These are phyloP conservation scores for Trichosanthes truncata DNA, from an alignment of 306 rosid genomes.

Conservation along the genomic window DNA sequence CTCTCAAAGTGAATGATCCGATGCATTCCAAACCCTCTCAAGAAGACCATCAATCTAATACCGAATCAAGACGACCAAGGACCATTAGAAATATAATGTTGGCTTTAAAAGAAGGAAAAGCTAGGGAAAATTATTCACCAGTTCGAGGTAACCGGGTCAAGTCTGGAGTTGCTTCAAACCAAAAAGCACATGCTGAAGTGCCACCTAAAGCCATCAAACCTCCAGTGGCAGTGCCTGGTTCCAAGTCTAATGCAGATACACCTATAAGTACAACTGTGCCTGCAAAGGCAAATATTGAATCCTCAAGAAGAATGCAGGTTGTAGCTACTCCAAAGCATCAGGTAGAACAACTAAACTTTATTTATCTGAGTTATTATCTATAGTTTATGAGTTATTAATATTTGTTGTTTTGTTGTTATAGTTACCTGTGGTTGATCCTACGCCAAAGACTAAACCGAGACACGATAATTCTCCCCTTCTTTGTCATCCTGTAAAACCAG, in stretches of 20 bases:
- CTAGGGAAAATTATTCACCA: slow-evolving; percentile 72
- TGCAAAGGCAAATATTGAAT: slow-evolving; percentile 43
- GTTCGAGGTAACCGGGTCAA: slow-evolving; percentile 63
- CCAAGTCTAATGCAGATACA: slow-evolving; percentile 50
- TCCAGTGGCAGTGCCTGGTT: slow-evolving; percentile 33
- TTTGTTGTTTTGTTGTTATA: slow-evolving; percentile 19
- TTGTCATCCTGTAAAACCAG: slow-evolving; percentile 38
- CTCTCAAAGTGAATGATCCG: slow-evolving; percentile 32
- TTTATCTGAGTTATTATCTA: neutral
- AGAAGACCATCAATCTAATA: slow-evolving; percentile 32
- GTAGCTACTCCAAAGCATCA: slow-evolving; percentile 54
- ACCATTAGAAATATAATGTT: slow-evolving; percentile 76
- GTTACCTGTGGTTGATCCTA: slow-evolving; percentile 44
- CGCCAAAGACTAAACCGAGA: slow-evolving; percentile 61
- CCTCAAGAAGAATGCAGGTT: slow-evolving; percentile 47
- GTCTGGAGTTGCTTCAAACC: slow-evolving; percentile 35
- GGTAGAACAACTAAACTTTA: slow-evolving; percentile 28
- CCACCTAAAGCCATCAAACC: slow-evolving; percentile 62
- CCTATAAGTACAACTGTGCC: slow-evolving; percentile 18
- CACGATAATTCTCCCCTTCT: slow-evolving; percentile 51
- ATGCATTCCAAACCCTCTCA: slow-evolving; percentile 34
- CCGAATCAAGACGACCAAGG: slow-evolving; percentile 66
- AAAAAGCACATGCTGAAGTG: slow-evolving; percentile 38
- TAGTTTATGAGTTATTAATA: neutral
- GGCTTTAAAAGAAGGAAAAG: slow-evolving; percentile 75